Evolutionary conservation across 495 filamentous ascomycete genomes (phyloP), one percentile per base, ranked within the genome.

Genomic region (Trichoderma gamsii): DNA sequence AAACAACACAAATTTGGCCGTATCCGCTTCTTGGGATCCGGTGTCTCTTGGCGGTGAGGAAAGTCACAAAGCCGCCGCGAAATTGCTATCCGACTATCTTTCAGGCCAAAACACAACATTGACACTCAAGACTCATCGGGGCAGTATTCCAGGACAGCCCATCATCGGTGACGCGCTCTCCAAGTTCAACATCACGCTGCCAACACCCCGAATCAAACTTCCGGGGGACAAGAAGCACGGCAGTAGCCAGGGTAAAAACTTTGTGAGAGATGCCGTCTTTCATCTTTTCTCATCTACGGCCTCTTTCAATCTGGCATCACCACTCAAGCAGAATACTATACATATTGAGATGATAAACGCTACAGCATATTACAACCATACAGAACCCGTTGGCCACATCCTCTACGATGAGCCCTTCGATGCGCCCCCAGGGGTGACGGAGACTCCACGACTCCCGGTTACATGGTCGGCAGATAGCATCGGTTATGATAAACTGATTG

Each of bases 271-370:
- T 71, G 90, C 93, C 41, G 94, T 88, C 69, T 91, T 93, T 73
- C 92, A 97, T 78, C 72, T 99, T 70, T 84, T 92, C 70, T 91
- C 91, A 35, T 95, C 91, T 13, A 94, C 91, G 0, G 94, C 92
- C 32, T 85, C 89, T 4, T 97, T 99, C 80, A 88, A 86, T 0
- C 82, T 99, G 44, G 81, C 85, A 56, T 97, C 93, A 2, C 95
- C 95, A 0, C 80, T 97, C 4, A 77, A 79, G 52, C 78, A 87
- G 67, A 89, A 88, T 23, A 90, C 84, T 1, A 75, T 99, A 23
- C 89, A 84, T 68, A 82, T 99, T 71, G 89, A 91, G 23, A 84
- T 79, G 51, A 81, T 99, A 67, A 87, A 97, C 72, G 95, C 93
- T 21, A 92, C 89, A 1, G 91, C 95, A 0, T 88, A 87, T 70